Base-by-base conservation (phyloP, 352 stramenopile genomes). In the Phytophthora constricta region DNA sequence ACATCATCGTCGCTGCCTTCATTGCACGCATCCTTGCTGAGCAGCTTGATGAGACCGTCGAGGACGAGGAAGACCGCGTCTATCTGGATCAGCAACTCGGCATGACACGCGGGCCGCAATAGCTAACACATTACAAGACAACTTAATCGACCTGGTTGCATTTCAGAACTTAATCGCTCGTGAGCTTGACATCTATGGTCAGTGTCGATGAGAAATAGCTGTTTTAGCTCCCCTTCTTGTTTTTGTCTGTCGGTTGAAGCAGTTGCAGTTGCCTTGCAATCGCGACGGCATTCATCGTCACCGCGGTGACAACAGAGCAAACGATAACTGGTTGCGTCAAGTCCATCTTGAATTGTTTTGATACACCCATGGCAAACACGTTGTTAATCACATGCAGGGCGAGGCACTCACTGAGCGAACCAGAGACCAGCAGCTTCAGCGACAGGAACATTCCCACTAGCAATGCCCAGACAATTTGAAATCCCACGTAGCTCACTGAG, bases 21-120 rank as follows among this genome's bases (percentile, higher is more conserved):
- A 86, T 89, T 25, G 81, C 82, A 17, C 77, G 82, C 10, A 82
- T 92, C 34, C 76, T 92, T 52, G 84, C 81, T 7, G 84, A 92
- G 56, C 80, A 92, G 31, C 62, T 92, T 19, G 81, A 90, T 41
- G 84, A 92, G 78, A 86, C 82, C 0, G 72, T 80, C 16, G 80
- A 91, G 59, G 84, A 92, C 58, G 84, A 92, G 50, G 77, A 90
- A 17, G 84, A 92, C 22, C 78, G 82, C 34, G 68, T 42, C 10
- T 74, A 70, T 54, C 66, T 79, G 37, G 79, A 84, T 23, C 73
- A 72, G 22, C 66, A 76, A 42, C 67, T 84, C 31, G 72, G 72
- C 25, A 66, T 81, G 53, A 69, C 68, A 20, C 59, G 45, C 55
- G 48, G 52, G 27, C 20, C 47, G 17, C 56, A 69, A 31, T 65